Percentiles rank a stretch among this genome's conserved stretches.
phyloP scores from a whole-genome alignment of 2,329 filamentous ascomycete genomes.

The Neopestalotiopsis clavispora region DNA sequence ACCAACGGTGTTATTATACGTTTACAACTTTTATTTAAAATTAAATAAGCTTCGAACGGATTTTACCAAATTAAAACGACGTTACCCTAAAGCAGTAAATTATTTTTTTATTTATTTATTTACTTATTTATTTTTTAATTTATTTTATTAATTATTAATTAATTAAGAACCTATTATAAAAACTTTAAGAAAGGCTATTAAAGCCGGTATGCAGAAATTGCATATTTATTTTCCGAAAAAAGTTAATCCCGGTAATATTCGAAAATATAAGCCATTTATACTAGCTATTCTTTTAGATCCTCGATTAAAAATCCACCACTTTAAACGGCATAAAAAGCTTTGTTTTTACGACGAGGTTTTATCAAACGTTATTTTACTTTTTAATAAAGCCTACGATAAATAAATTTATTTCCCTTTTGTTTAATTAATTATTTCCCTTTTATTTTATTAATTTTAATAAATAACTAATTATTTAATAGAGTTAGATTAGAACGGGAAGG shows the following conservation, averaged over 20 bases:
- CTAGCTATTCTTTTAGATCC: background rate
- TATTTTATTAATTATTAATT: background rate
- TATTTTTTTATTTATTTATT: background rate
- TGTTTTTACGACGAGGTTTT: background rate
- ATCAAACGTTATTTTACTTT: background rate
- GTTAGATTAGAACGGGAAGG: background rate
- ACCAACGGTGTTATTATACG: background rate
- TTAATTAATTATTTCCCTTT: background rate
- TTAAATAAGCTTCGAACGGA: background rate
- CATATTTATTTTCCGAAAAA: background rate
- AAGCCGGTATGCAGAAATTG: background rate
- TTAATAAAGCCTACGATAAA: background rate
- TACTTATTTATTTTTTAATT: background rate
- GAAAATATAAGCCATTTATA: background rate
- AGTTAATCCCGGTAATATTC: background rate
- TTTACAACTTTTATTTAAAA: slow-evolving; percentile 3
- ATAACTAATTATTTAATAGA: background rate
- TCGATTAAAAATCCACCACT: background rate
- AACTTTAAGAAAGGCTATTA: background rate
- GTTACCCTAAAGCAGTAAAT: background rate
- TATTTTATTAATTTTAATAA: slow-evolving; percentile 3
- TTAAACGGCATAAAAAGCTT: background rate
- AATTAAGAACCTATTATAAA: background rate
- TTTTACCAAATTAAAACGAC: background rate
- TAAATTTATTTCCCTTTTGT: too few relatives aligned